Conservation (phyloP, 192 early-diverging fungal genomes). For the Spizellomyces punctatus region DNA sequence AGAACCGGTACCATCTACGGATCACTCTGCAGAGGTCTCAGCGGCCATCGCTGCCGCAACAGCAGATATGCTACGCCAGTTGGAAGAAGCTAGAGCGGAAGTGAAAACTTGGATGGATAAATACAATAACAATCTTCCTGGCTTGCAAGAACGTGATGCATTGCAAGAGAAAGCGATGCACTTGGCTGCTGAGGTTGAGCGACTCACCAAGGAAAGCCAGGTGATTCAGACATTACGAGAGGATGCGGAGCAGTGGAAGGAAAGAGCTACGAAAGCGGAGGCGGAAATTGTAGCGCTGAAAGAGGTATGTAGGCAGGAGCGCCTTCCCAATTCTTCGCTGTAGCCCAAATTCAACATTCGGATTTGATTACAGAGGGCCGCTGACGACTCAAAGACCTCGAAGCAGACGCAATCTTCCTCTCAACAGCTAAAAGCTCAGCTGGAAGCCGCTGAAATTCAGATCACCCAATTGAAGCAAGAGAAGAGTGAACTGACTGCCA, state of each 20-base stretch:
- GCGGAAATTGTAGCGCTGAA: constrained; percentile 4
- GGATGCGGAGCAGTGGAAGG: constrained; percentile 27
- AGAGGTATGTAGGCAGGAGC: constrained; percentile 4
- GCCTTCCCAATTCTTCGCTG: not conserved
- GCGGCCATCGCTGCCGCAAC: not conserved
- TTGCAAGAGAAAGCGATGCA: constrained; percentile 26
- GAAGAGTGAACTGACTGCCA: not conserved
- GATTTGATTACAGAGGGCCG: not conserved
- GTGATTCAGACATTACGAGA: constrained; percentile 6
- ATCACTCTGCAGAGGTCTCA: not conserved
- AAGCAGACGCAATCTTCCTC: not conserved
- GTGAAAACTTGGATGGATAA: constrained; percentile 21
- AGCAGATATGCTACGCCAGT: constrained; percentile 15
- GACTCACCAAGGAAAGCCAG: constrained; percentile 12
- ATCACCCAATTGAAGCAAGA: not conserved
- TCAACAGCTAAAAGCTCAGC: not conserved
- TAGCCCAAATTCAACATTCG: not conserved
- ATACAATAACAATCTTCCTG: constrained; percentile 2
- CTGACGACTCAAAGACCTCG: not conserved
- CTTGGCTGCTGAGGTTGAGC: constrained; percentile 18
- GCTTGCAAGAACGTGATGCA: constrained; percentile 13
- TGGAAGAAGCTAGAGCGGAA: constrained; percentile 13
- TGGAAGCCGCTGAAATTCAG: not conserved
- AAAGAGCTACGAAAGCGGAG: constrained; percentile 1
- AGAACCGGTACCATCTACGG: not conserved